Evolutionary conservation across 352 stramenopile species (phyloP), one percentile per base, ranked within the genome.

Genomic region (Lagenidium sp.): DNA sequence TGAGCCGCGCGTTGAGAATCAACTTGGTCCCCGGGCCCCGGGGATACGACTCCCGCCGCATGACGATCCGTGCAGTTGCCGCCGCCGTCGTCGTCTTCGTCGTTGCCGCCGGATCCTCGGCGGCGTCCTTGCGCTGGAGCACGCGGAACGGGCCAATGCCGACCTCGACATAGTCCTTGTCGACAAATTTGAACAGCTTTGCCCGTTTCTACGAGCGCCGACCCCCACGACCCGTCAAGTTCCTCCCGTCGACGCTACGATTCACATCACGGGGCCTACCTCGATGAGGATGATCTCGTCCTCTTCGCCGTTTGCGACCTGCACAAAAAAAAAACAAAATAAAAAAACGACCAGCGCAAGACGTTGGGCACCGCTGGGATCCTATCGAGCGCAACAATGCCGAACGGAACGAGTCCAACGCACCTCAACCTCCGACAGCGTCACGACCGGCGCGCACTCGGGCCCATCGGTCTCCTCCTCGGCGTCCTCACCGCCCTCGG

Each of bases 121-220:
- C 54, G 13, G 57, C 53, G 31, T 74, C 54, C 42, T 69, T 67
- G 4, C 60, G 46, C 41, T 76, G 65, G 47, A 90, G 55, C 21
- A 90, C 51, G 22, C 78, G 63, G 57, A 87, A 53, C 26, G 78
- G 78, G 4, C 78, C 78, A 39, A 88, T 76, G 10, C 78, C 78
- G 7, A 90, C 78, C 53, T 90, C 78, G 32, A 63, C 52, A 52
- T 84, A 90, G 53, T 86, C 71, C 16, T 78, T 71, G 15, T 76
- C 70, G 15, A 82, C 68, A 41, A 90, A 58, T 44, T 87, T 87
- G 46, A 81, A 90, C 21, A 90, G 59, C 60, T 90, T 90, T 30
- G 68, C 59, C 12, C 78, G 78, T 81, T 84, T 81, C 72, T 88
- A 20, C 16, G 41, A 42, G 22, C 15, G 22, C n/a, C 15, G 16